phyloP scores from a whole-genome alignment of 768 basidiomycete genomes.

The Podaxis carcinomalis region DNA sequence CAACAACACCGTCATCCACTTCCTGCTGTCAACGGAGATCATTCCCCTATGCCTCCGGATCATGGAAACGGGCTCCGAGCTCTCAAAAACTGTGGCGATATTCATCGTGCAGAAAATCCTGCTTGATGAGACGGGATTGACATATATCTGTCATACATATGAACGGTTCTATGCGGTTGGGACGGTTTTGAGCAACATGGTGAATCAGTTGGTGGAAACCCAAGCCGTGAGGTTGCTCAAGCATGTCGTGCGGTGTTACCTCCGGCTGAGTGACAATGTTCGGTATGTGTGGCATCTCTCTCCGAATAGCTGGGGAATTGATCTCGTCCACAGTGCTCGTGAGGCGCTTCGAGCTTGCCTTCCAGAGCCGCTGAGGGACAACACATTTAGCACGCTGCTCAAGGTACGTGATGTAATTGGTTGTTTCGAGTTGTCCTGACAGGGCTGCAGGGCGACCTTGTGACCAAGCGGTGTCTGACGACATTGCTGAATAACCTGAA shows the following conservation, averaged over 20 bases:
- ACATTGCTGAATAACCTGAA: conserved; percentile 87
- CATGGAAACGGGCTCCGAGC: conserved; percentile 99
- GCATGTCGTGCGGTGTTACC: conserved; percentile 96
- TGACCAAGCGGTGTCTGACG: conserved; percentile 91
- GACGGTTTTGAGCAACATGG: conserved; percentile 98
- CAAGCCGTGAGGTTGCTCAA: conserved; percentile 95
- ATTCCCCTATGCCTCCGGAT: conserved; percentile 98
- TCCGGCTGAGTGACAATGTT: conserved; percentile 92
- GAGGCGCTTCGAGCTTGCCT: conserved; percentile 95
- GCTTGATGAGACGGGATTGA: conserved; percentile 94
- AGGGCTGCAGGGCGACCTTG: conserved; percentile 81
- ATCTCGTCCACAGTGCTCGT: conserved; percentile 60
- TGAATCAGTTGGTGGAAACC: conserved; percentile 94
- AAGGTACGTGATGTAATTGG: conserved; percentile 52
- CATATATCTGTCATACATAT: conserved; percentile 99
- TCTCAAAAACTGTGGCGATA: conserved; percentile 98
- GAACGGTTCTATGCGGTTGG: conserved; percentile 99
- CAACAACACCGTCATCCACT: conserved; percentile 98
- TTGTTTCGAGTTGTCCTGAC: conserved; percentile 14
- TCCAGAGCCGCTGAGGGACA: conserved; percentile 91
- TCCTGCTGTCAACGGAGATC: conserved; percentile 97
- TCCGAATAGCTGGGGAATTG: background rate
- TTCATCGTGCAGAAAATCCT: conserved; percentile 99
- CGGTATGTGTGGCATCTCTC: conserved; percentile 47
- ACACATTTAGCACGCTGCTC: conserved; percentile 86